Evolutionary conservation across 768 basidiomycete species (phyloP), one percentile per base, ranked within the genome.

Genomic region (Phanerochaete sordida): DNA sequence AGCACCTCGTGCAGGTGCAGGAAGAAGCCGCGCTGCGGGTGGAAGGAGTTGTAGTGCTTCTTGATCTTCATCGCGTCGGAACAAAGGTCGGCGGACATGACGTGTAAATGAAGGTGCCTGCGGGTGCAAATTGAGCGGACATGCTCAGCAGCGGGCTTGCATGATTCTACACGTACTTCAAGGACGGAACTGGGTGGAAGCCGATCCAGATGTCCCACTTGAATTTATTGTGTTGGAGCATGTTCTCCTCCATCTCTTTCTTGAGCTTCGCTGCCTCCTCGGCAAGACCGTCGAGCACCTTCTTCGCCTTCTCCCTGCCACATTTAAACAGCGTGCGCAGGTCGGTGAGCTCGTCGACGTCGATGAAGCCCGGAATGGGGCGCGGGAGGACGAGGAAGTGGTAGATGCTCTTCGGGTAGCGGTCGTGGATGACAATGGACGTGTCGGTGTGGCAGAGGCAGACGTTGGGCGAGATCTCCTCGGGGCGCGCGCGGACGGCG

Each of bases 41-140:
- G 87, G 74, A 95, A 97, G 5, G 91, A 90, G 67, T 95, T 95
- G 74, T 93, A 91, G 65, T 97, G 95, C 68, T 88, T 91, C 77
- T 96, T 97, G 57, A 78, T 82, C 75, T 95, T 96, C 77, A 95
- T 73, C 54, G 74, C 75, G 9, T 83, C 79, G 0, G 88, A 87
- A 56, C 79, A 79, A 35, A 94, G 70, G 69, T 97, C 95, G 4
- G 83, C 79, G 3, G 93, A 94, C 39, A 97, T 74, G 55, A 97
- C 84, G 69, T 97, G 95, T 12, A 96, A 72, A 68, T 97, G 92
- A 2, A 94, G 61, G 70, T 94, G 92, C 61, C 91, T 92, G 60
- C 5, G 7, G 19, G 11, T 7, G 33, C 28, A 35, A 13, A 7
- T 35, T 35, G 6, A 35, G 7, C 13, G 13, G 33, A 13, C 7